Percentiles rank a stretch among this genome's conserved stretches.
phyloP scores from a whole-genome alignment of 129 eudicot species.

The Ambrosia trifida region DNA sequence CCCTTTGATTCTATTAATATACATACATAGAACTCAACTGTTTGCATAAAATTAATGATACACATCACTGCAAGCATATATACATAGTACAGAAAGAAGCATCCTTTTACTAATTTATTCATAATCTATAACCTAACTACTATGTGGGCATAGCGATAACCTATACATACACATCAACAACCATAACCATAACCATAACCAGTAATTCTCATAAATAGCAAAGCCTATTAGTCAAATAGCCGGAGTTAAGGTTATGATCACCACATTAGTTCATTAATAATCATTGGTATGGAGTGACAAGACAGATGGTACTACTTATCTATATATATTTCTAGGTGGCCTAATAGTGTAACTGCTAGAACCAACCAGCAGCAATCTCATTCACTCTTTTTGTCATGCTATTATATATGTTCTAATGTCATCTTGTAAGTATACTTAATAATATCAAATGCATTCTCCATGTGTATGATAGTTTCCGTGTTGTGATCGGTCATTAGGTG shows the following conservation, averaged over 20 bases:
- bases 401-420: not conserved
- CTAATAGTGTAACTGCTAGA: not conserved
- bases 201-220: no score
- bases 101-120: no score
- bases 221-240: not conserved
- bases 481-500: constrained; percentile 18
- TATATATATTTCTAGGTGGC: not conserved
- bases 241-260: not conserved
- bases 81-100: no score
- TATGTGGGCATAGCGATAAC: no score
- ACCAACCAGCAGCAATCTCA: not conserved
- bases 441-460: not conserved
- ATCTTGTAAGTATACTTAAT: not conserved
- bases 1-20: no score
- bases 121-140: no score
- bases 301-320: not conserved
- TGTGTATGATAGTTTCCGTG: not conserved
- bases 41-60: no score
- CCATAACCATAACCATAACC: no score
- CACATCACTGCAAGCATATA: no score
- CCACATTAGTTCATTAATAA: not conserved
- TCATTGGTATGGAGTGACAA: not conserved
- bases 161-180: no score
- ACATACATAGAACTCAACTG: no score
- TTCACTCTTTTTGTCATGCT: not conserved